These are phyloP conservation scores for Metarhizium brunneum DNA, from an alignment of 2,329 filamentous ascomycete species.

Conservation along the genomic window DNA sequence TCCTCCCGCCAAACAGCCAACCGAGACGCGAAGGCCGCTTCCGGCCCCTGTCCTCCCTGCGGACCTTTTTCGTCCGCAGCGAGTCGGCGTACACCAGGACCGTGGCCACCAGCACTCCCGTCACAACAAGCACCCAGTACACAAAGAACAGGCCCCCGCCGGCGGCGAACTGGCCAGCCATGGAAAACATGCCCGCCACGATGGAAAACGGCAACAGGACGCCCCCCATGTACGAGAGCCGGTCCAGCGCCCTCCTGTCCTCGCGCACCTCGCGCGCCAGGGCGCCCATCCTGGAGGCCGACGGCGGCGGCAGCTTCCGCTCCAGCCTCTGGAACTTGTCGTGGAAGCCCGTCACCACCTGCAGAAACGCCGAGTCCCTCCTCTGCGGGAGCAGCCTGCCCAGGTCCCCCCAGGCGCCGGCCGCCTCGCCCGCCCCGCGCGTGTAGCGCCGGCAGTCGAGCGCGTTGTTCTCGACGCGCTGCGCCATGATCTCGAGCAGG, in stretches of 20 bases:
- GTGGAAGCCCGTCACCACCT: background rate
- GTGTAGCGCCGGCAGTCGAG: background rate
- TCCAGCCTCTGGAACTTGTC: background rate
- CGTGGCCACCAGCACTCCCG: background rate
- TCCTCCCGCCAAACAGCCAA: background rate
- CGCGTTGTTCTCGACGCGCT: background rate
- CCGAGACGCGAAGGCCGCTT: background rate
- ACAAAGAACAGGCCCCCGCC: background rate
- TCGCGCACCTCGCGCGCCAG: background rate
- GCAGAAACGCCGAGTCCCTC: background rate
- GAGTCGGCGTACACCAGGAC: background rate
- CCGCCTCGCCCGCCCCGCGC: background rate
- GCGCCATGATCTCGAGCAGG: background rate
- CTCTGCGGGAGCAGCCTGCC: background rate
- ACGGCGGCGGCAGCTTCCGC: background rate
- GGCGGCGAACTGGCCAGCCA: background rate
- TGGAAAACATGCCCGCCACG: background rate
- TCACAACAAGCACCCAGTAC: background rate
- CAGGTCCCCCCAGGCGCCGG: background rate
- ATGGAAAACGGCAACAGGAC: background rate
- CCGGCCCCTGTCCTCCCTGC: background rate
- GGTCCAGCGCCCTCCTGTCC: background rate
- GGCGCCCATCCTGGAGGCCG: background rate
- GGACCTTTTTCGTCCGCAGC: background rate
- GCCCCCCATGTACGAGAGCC: background rate